phyloP scores from a whole-genome alignment of 2,329 filamentous ascomycete species.

The Alternaria rosae region DNA sequence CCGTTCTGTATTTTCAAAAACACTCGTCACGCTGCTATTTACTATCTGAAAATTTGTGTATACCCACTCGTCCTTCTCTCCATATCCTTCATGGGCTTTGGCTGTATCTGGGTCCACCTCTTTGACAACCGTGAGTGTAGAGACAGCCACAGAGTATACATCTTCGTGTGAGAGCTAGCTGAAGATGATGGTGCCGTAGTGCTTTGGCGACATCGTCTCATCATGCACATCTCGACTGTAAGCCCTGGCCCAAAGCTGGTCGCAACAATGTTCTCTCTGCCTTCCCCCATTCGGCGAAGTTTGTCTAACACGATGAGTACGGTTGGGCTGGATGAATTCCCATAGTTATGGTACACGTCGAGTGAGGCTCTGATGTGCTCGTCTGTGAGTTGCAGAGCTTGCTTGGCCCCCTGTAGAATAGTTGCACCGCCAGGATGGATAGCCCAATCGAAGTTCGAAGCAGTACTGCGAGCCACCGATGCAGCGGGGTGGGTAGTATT shows the following conservation, averaged over 20 bases:
- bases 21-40: neutral
- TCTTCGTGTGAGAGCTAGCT: neutral
- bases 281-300: conserved; percentile 54
- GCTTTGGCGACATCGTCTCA: conserved; percentile 56
- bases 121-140: neutral
- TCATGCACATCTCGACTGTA: conserved; percentile 71
- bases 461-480: conserved; percentile 40
- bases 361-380: conserved; percentile 75
- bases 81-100: neutral
- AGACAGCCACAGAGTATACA: neutral
- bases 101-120: neutral
- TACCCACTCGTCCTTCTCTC: neutral
- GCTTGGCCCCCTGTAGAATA: conserved; percentile 70
- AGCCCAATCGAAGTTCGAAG: conserved; percentile 74
- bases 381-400: conserved; percentile 63
- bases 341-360: conserved; percentile 71
- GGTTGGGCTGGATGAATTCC: conserved; percentile 73
- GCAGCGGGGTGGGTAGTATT: conserved; percentile 30
- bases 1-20: neutral
- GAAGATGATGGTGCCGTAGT: neutral
- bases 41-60: neutral
- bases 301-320: conserved; percentile 72
- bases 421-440: conserved; percentile 74
- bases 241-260: conserved; percentile 76
- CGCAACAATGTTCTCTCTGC: conserved; percentile 68